Evolutionary conservation across 441 rosid genomes (phyloP).

Genomic region (Corymbia calophylla): DNA sequence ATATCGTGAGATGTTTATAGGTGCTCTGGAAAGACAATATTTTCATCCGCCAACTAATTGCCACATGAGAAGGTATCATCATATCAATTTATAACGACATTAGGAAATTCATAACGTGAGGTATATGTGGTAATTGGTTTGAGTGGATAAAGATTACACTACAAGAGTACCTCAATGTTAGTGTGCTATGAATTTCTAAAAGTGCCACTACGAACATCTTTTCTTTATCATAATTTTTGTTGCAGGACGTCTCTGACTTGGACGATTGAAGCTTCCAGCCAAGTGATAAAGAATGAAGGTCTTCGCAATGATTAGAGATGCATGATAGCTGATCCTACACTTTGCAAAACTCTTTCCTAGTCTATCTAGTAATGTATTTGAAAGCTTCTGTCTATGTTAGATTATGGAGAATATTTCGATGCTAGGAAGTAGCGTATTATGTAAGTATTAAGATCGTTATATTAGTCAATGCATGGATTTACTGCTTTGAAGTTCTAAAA

Average conservation of each 20-base stretch:
- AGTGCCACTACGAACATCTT: not conserved
- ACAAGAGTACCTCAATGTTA: not conserved
- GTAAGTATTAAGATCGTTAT: not conserved
- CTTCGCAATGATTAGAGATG: not conserved
- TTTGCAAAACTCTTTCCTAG: not conserved
- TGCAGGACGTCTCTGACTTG: not conserved
- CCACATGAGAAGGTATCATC: not conserved
- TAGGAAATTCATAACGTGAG: not conserved
- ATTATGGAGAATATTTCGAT: not conserved
- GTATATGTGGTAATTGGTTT: not conserved
- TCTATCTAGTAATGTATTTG: not conserved
- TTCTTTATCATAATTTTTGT: not conserved
- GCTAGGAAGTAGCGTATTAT: not conserved
- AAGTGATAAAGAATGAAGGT: not conserved
- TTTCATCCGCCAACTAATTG: not conserved
- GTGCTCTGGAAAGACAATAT: rapidly evolving
- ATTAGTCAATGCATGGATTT: not conserved
- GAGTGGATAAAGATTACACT: not conserved
- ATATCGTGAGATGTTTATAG: not conserved
- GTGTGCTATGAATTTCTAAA: not conserved
- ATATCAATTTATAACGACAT: not conserved
- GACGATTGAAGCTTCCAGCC: not conserved
- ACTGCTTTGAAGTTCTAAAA: not conserved
- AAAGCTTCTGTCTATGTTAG: not conserved
- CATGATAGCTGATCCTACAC: not conserved